These are phyloP conservation scores for Tulasnella sp. DNA, from an alignment of 768 basidiomycete species.

Conservation along the genomic window DNA sequence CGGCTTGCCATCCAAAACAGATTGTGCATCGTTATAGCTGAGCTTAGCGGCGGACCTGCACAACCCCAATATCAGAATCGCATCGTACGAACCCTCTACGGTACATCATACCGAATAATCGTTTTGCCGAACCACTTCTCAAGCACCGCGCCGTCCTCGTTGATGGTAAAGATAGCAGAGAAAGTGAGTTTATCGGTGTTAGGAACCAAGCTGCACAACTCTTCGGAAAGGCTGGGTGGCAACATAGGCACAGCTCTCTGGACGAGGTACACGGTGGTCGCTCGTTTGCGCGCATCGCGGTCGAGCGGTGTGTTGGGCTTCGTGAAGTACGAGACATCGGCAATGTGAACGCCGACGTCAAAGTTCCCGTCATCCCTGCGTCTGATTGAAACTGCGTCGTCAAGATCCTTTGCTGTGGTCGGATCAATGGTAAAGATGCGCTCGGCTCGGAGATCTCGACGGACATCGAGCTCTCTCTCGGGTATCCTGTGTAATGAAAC, in stretches of 20 bases:
- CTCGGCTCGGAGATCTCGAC: conserved; percentile 75
- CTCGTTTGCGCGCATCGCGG: conserved; percentile 93
- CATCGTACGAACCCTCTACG: not conserved
- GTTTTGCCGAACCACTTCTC: conserved; percentile 92
- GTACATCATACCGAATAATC: conserved; percentile 58
- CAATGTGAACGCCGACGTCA: conserved; percentile 88
- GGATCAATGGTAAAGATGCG: conserved; percentile 94
- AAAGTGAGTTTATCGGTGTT: conserved; percentile 85
- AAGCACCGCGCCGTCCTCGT: conserved; percentile 63
- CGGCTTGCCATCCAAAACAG: conserved; percentile 60
- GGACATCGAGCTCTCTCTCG: conserved; percentile 74
- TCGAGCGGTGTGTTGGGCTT: conserved; percentile 95
- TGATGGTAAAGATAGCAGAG: conserved; percentile 78
- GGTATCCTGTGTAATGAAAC: conserved; percentile 45
- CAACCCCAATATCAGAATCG: conserved; percentile 15
- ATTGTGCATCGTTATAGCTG: conserved; percentile 70
- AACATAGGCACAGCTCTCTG: conserved; percentile 97
- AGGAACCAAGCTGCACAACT: conserved; percentile 83
- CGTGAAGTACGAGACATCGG: conserved; percentile 92
- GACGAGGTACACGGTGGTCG: conserved; percentile 92
- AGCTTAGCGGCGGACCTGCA: conserved; percentile 74
- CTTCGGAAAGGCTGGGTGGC: conserved; percentile 83
- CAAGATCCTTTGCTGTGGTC: conserved; percentile 75
- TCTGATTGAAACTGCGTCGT: conserved; percentile 88
- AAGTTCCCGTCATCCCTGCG: conserved; percentile 83